phyloP scores from a whole-genome alignment of 176 grass and related monocot genomes.

The Zoysia pacifica region DNA sequence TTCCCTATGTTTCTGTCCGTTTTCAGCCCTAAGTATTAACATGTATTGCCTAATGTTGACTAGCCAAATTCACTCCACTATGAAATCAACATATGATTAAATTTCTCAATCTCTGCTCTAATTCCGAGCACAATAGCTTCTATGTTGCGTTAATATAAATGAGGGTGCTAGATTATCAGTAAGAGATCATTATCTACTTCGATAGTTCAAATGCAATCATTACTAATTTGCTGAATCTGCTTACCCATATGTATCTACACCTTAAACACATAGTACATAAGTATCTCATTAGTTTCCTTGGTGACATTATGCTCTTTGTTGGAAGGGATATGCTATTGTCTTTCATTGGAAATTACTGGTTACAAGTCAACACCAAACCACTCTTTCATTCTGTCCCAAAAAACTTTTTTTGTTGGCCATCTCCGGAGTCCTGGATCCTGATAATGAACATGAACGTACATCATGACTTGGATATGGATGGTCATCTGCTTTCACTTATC shows the following conservation, averaged over 20 bases:
- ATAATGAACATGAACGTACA: neutral
- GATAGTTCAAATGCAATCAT: neutral
- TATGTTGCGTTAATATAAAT: neutral
- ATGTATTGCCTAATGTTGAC: neutral
- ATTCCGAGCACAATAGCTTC: too few relatives aligned
- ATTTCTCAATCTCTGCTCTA: neutral
- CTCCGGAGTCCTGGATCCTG: neutral
- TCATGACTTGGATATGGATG: neutral
- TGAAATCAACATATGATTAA: neutral
- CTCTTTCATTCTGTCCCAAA: neutral
- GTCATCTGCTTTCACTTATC: neutral
- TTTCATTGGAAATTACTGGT: neutral
- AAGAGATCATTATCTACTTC: neutral
- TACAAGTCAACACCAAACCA: neutral
- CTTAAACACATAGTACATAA: too few relatives aligned
- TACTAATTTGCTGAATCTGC: neutral
- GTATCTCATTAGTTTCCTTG: neutral
- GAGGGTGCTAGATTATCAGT: neutral
- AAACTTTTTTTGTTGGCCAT: conserved; percentile 13
- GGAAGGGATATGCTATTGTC: neutral
- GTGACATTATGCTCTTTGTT: neutral
- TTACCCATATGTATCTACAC: neutral
- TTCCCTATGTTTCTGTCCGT: too few relatives aligned
- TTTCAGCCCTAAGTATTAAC: neutral
- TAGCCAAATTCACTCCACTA: neutral